Conservation (phyloP, 495 filamentous ascomycete genomes). For the Trichoderma virens region DNA sequence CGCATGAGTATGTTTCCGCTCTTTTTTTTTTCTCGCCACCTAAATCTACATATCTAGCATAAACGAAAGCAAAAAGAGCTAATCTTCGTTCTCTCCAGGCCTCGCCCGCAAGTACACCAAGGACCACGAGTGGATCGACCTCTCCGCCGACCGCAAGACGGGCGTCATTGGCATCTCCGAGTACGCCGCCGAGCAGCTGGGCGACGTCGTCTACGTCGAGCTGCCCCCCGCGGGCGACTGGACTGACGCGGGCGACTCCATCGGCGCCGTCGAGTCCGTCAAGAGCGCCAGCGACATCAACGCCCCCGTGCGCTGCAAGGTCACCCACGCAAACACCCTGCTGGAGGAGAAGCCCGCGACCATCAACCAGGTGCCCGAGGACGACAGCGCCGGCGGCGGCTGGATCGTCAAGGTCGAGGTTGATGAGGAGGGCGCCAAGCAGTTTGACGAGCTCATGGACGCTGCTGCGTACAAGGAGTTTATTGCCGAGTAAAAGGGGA, state of each 20-base stretch:
- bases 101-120: conserved; percentile 83
- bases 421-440: conserved; percentile 49
- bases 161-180: conserved; percentile 76
- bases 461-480: conserved; percentile 63
- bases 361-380: conserved; percentile 75
- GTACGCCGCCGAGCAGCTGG: conserved; percentile 84
- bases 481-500: conserved; percentile 28
- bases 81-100: conserved; percentile 22
- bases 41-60: neutral
- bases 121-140: conserved; percentile 97
- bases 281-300: conserved; percentile 97
- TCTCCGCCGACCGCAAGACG: conserved; percentile 63
- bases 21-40: neutral
- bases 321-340: conserved; percentile 60
- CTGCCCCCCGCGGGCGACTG: conserved; percentile 60
- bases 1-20: conserved; percentile 29
- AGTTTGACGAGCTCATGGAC: conserved; percentile 70
- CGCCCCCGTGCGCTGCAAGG: conserved; percentile 69
- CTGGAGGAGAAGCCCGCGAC: conserved; percentile 77
- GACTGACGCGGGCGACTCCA: conserved; percentile 62
- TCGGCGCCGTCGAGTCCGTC: conserved; percentile 94
- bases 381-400: conserved; percentile 63
- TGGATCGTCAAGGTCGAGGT: conserved; percentile 90
- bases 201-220: conserved; percentile 96
- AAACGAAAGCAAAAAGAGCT: conserved; percentile 11